Conservation (phyloP, 345 rosid genomes). For the Linum tenue region DNA sequence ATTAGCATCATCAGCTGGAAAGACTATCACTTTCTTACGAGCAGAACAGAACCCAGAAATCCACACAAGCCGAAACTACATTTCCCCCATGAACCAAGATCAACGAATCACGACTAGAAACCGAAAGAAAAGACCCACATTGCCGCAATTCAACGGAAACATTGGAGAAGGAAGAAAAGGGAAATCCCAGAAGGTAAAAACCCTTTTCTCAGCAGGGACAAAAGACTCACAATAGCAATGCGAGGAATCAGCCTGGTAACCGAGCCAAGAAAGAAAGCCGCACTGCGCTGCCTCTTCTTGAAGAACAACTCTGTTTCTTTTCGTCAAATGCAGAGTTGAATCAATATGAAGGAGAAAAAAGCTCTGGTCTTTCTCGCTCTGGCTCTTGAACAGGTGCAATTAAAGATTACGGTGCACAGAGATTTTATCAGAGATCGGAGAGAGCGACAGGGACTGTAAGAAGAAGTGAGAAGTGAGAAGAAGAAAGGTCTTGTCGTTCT, state of each 20-base stretch:
- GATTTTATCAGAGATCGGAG: neutral
- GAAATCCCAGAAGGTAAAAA: neutral
- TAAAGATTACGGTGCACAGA: neutral
- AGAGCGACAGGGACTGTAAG: slow-evolving; percentile 3
- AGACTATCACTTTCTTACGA: neutral
- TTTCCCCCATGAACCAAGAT: too few relatives aligned
- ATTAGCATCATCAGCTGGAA: too few relatives aligned
- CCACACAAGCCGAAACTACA: too few relatives aligned
- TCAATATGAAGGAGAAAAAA: neutral
- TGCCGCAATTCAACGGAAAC: neutral
- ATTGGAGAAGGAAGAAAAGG: too few relatives aligned
- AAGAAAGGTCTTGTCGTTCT: neutral
- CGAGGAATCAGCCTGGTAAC: too few relatives aligned
- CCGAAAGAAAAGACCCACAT: neutral
- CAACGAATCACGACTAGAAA: too few relatives aligned
- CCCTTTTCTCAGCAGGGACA: too few relatives aligned
- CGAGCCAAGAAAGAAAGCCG: neutral
- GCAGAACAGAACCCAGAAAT: neutral
- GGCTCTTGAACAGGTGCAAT: neutral
- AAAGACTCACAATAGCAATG: too few relatives aligned
- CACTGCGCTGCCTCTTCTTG: neutral
- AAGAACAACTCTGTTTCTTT: neutral
- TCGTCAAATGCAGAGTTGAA: neutral
- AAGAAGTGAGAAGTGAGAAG: slow-evolving; percentile 5
- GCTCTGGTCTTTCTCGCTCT: neutral